Percentiles rank a stretch among this genome's conserved stretches.
Evolutionary conservation across 2,329 filamentous ascomycete species (phyloP).

Genomic region (Botryotinia convoluta): DNA sequence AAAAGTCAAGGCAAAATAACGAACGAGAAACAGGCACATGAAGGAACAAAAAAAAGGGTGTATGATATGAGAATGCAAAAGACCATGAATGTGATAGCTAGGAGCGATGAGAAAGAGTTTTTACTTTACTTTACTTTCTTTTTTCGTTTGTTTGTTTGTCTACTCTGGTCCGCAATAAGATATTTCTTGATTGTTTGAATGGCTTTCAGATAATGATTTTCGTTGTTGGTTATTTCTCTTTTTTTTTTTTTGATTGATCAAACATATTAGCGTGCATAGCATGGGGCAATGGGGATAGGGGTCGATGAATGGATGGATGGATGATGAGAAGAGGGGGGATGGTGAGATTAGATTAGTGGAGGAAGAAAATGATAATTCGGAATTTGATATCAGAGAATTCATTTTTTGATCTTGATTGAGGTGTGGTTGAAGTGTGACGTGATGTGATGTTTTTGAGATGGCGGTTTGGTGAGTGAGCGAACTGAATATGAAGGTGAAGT

Average conservation of each 20-base stretch:
- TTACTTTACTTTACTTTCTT: neutral
- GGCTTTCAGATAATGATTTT: neutral
- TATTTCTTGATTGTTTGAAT: neutral
- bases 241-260: neutral
- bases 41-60: neutral
- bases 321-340: neutral
- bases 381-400: neutral
- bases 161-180: neutral
- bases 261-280: slow-evolving; percentile 6
- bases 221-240: neutral
- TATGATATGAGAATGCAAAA: slow-evolving; percentile 1
- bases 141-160: slow-evolving; percentile 1
- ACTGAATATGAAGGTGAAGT: neutral
- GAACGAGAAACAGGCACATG: neutral
- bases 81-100: neutral
- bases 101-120: neutral
- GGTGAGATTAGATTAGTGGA: neutral
- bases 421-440: neutral
- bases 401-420: no score
- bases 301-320: neutral
- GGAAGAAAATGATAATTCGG: neutral
- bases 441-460: neutral
- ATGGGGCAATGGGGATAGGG: neutral
- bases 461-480: neutral
- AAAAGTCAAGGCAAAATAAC: neutral